Evolutionary conservation across 1,139 yeast genomes (phyloP).

Genomic region (Lodderomyces parapsilosis): DNA sequence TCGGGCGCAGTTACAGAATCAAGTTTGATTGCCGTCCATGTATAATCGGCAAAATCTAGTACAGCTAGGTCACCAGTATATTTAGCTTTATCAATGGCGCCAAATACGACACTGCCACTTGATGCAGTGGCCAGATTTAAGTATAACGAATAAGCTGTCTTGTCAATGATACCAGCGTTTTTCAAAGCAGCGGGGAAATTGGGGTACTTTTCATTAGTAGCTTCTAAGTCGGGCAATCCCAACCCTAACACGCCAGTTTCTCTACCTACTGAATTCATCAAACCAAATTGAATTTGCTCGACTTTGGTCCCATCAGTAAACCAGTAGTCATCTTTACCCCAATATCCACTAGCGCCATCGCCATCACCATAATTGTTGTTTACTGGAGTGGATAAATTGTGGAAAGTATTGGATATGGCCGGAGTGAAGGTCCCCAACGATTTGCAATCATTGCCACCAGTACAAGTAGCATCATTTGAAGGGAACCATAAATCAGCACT

Average conservation of each 20-base stretch:
- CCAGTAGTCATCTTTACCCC: constrained; percentile 47
- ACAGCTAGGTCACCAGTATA: constrained; percentile 38
- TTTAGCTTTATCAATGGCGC: constrained; percentile 30
- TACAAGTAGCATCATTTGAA: constrained; percentile 9
- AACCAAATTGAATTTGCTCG: constrained; percentile 18
- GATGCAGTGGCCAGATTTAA: constrained; percentile 21
- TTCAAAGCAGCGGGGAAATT: constrained; percentile 31
- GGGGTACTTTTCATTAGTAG: constrained; percentile 17
- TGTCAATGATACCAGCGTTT: constrained; percentile 46
- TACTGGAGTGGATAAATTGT: constrained; percentile 10
- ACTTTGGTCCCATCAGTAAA: constrained; percentile 13
- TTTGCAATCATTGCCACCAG: constrained; percentile 2
- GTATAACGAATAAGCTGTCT: constrained; percentile 36
- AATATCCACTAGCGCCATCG: constrained; percentile 43
- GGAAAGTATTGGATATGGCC: constrained; percentile 13
- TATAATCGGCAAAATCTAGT: constrained; percentile 17
- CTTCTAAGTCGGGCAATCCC: constrained; percentile 15
- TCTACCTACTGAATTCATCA: constrained; percentile 11
- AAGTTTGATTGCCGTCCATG: not conserved
- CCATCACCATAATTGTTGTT: constrained; percentile 13
- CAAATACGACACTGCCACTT: constrained; percentile 26
- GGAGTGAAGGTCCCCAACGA: constrained; percentile 7
- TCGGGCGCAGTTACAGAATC: not conserved
- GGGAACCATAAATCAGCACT: constrained; percentile 29
- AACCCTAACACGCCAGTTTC: constrained; percentile 21